These are phyloP conservation scores for Pichia sp. DNA, from an alignment of 1,139 yeast genomes.

Conservation along the genomic window DNA sequence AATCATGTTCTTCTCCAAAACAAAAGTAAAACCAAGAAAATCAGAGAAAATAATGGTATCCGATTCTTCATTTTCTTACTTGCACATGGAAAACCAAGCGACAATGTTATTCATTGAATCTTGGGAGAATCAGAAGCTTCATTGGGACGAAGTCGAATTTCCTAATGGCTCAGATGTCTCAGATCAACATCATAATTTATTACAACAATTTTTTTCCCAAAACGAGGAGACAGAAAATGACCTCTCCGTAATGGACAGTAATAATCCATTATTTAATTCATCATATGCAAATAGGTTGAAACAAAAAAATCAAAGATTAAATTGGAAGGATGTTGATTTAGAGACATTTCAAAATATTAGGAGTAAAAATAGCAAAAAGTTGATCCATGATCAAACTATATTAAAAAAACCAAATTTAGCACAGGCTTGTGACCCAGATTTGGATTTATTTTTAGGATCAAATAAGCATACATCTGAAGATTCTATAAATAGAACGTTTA, in stretches of 20 bases:
- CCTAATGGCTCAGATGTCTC: constrained; percentile 10
- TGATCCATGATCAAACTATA: constrained; percentile 22
- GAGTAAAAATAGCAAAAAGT: constrained; percentile 7
- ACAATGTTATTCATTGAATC: constrained; percentile 32
- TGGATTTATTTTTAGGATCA: background rate
- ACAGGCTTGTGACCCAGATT: constrained; percentile 3
- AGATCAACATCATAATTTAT: constrained; percentile 20
- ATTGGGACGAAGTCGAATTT: constrained; percentile 34
- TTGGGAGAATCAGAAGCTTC: constrained; percentile 34
- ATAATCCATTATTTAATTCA: constrained; percentile 24
- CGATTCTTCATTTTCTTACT: constrained; percentile 19
- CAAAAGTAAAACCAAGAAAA: too few relatives aligned
- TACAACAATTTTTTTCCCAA: constrained; percentile 24
- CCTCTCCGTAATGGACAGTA: constrained; percentile 18
- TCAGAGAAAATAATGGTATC: constrained; percentile 14
- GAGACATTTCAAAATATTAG: constrained; percentile 19
- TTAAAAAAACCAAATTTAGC: constrained; percentile 16
- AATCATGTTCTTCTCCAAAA: too few relatives aligned
- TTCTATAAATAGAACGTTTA: background rate
- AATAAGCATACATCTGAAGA: too few relatives aligned
- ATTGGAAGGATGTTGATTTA: constrained; percentile 34
- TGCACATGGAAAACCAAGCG: constrained; percentile 32
- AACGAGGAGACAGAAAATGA: constrained; percentile 26
- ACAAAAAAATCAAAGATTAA: constrained; percentile 23
- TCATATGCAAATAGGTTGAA: constrained; percentile 25